Evolutionary conservation across 169 alveolate genomes (phyloP).

Genomic region (Cryptosporidium andersoni): DNA sequence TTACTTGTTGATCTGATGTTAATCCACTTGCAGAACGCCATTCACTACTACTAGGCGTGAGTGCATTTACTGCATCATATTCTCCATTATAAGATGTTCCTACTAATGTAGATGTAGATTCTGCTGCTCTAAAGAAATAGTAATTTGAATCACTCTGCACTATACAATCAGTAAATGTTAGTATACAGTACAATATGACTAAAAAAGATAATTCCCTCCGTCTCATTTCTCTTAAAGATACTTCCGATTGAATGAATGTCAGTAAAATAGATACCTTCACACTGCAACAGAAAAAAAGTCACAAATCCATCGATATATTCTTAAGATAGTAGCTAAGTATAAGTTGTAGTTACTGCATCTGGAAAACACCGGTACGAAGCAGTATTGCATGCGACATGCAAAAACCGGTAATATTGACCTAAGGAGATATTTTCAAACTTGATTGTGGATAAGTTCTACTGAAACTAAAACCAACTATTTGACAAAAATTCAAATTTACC

Average conservation of each 20-base stretch:
- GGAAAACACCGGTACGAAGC: no score
- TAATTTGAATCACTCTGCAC: slow-evolving; percentile 29
- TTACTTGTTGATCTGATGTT: slow-evolving; percentile 36
- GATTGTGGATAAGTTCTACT: no score
- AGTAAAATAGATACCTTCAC: not conserved
- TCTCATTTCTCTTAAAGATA: slow-evolving; percentile 13
- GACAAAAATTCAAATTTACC: no score
- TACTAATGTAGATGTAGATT: slow-evolving; percentile 48
- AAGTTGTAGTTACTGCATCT: no score
- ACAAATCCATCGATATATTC: no score
- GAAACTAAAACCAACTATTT: no score
- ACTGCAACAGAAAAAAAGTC: no score
- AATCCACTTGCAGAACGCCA: slow-evolving; percentile 60
- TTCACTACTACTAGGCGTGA: slow-evolving; percentile 57
- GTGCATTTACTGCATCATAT: slow-evolving; percentile 60
- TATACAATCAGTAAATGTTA: slow-evolving; percentile 10
- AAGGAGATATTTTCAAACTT: no score
- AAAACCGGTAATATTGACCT: no score
- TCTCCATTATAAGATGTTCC: slow-evolving; percentile 60
- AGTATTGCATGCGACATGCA: no score
- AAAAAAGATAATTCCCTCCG: slow-evolving; percentile 26
- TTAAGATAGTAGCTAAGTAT: no score
- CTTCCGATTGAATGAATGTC: not conserved
- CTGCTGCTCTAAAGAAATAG: slow-evolving; percentile 39
- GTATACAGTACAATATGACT: slow-evolving; percentile 6